Base-by-base conservation (phyloP, 345 rosid genomes). In the Mallotus nudiflorus region DNA sequence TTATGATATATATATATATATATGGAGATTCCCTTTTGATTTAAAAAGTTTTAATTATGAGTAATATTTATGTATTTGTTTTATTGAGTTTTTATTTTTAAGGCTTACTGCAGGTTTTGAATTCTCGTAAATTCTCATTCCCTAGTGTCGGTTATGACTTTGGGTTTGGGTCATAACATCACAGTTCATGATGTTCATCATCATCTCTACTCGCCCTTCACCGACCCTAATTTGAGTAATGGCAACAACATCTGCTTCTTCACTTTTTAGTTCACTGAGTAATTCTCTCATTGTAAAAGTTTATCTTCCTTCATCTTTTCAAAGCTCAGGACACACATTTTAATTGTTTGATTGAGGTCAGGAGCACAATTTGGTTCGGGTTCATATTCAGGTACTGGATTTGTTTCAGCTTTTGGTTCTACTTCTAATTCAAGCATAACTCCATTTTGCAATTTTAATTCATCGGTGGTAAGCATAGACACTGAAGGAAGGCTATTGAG, bases 241-340 rank as follows among this genome's bases (percentile, higher is more conserved):
- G 40, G 11, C 76, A 39, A 75, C 60, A 53, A 80, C 83, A 8
- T 80, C 92, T 66, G 86, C 91, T 63, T 86, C 94, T 5, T 88
- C 96, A 73, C 75, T 85, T 78, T 93, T 91, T 73, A 91, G 75
- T 70, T 89, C 96, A 65, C 76, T 85, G 48, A 90, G 91, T 63
- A 94, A 70, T 70, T 94, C 93, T 68, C 98, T 82, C 97, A 90
- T 89, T 29, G 98, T 91, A 81, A 94, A 91, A 8, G 96, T 84
- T 57, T 86, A 84, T 78, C 65, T 87, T 0, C 91, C 97, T 68
- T 87, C 85, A 52, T 83, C 88, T 40, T 83, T 89, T 58, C 72
- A 72, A 16, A 81, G 79, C 69, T 71, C 80, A 54, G 80, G 75
- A 9, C 56, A 71, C 51, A 77, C 58, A 11, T 54, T 62, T 55